Conservation (phyloP, 805 yeast genomes). For the Ogataea angusta region DNA sequence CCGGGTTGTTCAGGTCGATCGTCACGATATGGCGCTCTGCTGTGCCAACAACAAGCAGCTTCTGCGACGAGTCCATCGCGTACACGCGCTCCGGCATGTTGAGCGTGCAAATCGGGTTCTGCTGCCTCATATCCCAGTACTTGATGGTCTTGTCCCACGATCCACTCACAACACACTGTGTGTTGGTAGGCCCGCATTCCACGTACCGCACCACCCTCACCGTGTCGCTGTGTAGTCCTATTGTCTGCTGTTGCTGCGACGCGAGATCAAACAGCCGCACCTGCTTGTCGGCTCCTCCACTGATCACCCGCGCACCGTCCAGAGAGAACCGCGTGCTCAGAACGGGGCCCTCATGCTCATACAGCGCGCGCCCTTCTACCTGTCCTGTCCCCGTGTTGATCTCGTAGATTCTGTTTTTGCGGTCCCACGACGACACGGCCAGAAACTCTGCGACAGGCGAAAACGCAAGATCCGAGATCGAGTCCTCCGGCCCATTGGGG, state of each 20-base stretch:
- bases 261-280: constrained; percentile 81
- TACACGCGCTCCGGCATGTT: constrained; percentile 88
- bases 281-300: constrained; percentile 90
- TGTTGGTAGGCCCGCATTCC: constrained; percentile 78
- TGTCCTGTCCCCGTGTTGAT: constrained; percentile 66
- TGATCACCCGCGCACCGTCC: constrained; percentile 84
- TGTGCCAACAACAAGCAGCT: constrained; percentile 85
- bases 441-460: constrained; percentile 82
- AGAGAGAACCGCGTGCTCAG: constrained; percentile 74
- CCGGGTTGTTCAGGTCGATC: constrained; percentile 80
- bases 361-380: constrained; percentile 84
- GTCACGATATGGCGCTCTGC: constrained; percentile 83
- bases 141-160: constrained; percentile 95
- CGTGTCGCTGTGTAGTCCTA: constrained; percentile 83
- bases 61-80: constrained; percentile 79
- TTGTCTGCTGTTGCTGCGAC: constrained; percentile 75
- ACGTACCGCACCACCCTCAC: constrained; percentile 74
- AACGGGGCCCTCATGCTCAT: constrained; percentile 87
- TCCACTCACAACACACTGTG: constrained; percentile 82
- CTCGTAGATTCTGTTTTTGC: constrained; percentile 90
- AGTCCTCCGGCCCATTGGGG: constrained; percentile 86
- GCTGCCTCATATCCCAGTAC: constrained; percentile 92
- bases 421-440: constrained; percentile 91
- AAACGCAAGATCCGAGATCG: constrained; percentile 78
- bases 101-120: constrained; percentile 76